These are phyloP conservation scores for Cadophora sp. DNA, from an alignment of 2,329 filamentous ascomycete genomes.

Conservation along the genomic window DNA sequence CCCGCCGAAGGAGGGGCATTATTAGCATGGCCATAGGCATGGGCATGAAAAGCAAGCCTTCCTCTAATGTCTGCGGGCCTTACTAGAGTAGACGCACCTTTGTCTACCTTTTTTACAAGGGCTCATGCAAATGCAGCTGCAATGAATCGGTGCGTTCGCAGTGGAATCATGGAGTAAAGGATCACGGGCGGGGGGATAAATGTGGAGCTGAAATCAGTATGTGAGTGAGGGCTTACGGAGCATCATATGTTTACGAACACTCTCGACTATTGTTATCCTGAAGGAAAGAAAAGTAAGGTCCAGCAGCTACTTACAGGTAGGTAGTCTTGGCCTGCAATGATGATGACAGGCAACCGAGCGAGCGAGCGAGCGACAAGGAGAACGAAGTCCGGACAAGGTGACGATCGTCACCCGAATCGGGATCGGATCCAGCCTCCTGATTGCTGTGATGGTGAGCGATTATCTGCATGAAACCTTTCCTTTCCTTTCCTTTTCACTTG, in stretches of 20 bases:
- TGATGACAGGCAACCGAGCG: constrained; percentile 6
- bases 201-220: neutral
- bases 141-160: constrained; percentile 5
- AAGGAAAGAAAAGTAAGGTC: neutral
- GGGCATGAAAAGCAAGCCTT: neutral
- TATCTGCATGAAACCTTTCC: neutral
- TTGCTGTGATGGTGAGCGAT: too few relatives aligned
- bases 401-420: constrained; percentile 7
- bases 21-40: neutral
- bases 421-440: constrained; percentile 1
- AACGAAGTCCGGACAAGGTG: constrained; percentile 1
- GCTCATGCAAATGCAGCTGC: neutral
- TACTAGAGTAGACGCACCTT: neutral
- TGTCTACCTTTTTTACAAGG: neutral
- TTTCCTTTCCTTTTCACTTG: neutral
- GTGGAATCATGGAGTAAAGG: neutral
- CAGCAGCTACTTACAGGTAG: neutral
- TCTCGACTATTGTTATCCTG: neutral
- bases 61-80: neutral
- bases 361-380: neutral
- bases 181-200: constrained; percentile 1
- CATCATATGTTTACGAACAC: neutral
- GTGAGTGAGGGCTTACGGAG: neutral
- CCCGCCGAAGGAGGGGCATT: neutral
- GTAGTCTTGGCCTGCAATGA: constrained; percentile 1